Base-by-base conservation (phyloP, 441 rosid species). In the Aleurites moluccanus region DNA sequence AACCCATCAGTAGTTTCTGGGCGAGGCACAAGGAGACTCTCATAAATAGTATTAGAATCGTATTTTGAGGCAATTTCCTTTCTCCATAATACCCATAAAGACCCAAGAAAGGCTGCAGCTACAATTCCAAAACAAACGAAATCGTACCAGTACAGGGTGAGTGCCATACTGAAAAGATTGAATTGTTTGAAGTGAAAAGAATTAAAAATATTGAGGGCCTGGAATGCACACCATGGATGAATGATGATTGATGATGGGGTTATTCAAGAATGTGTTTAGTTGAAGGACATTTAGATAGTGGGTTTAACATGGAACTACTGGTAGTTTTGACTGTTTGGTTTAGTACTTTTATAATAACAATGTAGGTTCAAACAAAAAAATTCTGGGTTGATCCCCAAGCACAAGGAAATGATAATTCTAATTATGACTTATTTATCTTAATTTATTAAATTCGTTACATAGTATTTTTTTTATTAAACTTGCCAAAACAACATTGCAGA, bases 91-190 rank as follows among this genome's bases (percentile, higher is more conserved):
- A 85, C 81, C 96, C 93, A 88, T 60, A 91, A 68, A 72, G 97
- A 87, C 28, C 77, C 87, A 10, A 80, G 18, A 5, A 85, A 80
- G 50, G 98, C 73, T 3, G 74, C 89, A 16, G 30, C 88, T 33
- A 94, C 91, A 75, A 91, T 86, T 62, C 89, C 94, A 47, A 86
- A 87, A 72, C 96, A 94, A 21, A 90, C 69, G 80, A 86, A 85
- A 76, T 88, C 93, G 64, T 90, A 92, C 98, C 98, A 94, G 60
- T 77, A 79, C 2, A 93, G 74, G 11, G 84, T 73, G 56, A 86
- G 75, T 15, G 82, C 91, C 97, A 93, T 88, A 42, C 38, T 16
- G 20, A 44, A 69, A 20, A 47, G 44, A 47, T 35, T 59, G 61
- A 68, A 21, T n/a, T 28, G 59, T 60, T 44, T 13, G 56, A 21